These are phyloP conservation scores for Fusarium citri DNA, from an alignment of 2,329 filamentous ascomycete species.

Conservation along the genomic window DNA sequence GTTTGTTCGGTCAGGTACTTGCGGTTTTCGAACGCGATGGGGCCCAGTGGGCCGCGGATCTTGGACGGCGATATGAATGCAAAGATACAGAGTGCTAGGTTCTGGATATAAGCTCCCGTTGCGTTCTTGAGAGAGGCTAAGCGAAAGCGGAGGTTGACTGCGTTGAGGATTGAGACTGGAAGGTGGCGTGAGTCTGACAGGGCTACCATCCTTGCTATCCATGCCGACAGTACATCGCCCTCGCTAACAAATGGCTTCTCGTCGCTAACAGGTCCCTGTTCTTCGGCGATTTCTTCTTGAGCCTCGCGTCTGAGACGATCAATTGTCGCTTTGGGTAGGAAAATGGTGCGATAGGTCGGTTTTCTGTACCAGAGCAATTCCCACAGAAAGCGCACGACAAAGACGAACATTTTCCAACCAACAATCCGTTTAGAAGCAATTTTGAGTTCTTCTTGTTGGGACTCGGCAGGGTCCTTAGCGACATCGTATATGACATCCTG, in stretches of 20 bases:
- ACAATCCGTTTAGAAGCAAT: neutral
- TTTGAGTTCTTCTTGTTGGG: accelerated
- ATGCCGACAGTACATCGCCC: neutral
- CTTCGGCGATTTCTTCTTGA: neutral
- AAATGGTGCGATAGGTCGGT: neutral
- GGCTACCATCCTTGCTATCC: neutral
- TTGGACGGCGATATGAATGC: neutral
- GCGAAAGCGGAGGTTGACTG: neutral
- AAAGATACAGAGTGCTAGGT: neutral
- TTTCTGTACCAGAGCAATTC: neutral
- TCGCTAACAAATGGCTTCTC: neutral
- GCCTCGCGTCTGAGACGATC: neutral
- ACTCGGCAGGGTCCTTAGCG: neutral
- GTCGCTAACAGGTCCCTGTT: neutral
- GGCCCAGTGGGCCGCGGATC: neutral
- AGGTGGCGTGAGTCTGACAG: neutral
- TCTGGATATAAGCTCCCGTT: neutral
- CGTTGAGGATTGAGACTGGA: neutral
- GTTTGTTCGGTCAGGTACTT: neutral
- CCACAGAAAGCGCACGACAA: neutral
- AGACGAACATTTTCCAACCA: neutral
- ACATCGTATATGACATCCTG: neutral
- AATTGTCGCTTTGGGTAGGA: neutral
- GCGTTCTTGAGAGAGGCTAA: neutral
- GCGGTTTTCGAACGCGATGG: neutral